Evolutionary conservation across 2,329 filamentous ascomycete species (phyloP).

Genomic region (Chaetomiaceae sp.): DNA sequence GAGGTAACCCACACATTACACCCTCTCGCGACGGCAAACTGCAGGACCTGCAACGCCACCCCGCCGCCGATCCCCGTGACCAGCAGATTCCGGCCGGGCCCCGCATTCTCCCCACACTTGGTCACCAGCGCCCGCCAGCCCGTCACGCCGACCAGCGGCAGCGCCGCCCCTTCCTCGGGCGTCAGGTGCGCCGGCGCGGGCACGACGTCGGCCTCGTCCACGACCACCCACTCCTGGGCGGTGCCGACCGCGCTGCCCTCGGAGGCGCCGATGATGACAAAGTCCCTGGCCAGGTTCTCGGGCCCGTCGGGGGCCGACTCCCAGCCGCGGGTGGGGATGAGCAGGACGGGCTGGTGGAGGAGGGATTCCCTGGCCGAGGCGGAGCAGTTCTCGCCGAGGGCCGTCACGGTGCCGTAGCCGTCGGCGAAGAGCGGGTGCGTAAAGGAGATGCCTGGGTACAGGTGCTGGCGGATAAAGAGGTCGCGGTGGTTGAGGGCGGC

Average conservation of each 20-base stretch:
- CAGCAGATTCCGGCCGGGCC: slow-evolving; percentile 67
- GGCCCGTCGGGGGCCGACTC: slow-evolving; percentile 65
- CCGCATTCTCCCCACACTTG: slow-evolving; percentile 63
- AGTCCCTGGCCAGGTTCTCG: slow-evolving; percentile 52
- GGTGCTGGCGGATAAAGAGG: slow-evolving; percentile 85
- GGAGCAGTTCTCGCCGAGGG: slow-evolving; percentile 49
- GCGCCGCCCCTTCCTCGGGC: slow-evolving; percentile 70
- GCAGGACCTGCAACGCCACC: slow-evolving; percentile 75
- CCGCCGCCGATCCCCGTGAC: slow-evolving; percentile 91
- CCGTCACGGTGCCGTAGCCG: slow-evolving; percentile 69
- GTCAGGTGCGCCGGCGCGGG: slow-evolving; percentile 68
- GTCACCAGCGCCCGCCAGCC: slow-evolving; percentile 81
- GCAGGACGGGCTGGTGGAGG: slow-evolving; percentile 64
- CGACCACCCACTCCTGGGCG: slow-evolving; percentile 66
- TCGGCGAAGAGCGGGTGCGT: slow-evolving; percentile 75
- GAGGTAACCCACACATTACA: slow-evolving; percentile 79
- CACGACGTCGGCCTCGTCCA: slow-evolving; percentile 71
- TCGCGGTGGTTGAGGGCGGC: slow-evolving; percentile 92
- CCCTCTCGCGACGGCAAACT: slow-evolving; percentile 72
- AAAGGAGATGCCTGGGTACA: slow-evolving; percentile 84
- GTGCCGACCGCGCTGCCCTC: slow-evolving; percentile 63
- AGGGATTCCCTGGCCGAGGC: slow-evolving; percentile 32
- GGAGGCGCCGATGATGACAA: slow-evolving; percentile 67
- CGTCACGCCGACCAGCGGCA: slow-evolving; percentile 82
- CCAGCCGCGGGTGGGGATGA: slow-evolving; percentile 80